Percentiles rank a stretch among this genome's conserved stretches.
phyloP scores from a whole-genome alignment of 495 filamentous ascomycete genomes.

The Geopyxis carbonaria region DNA sequence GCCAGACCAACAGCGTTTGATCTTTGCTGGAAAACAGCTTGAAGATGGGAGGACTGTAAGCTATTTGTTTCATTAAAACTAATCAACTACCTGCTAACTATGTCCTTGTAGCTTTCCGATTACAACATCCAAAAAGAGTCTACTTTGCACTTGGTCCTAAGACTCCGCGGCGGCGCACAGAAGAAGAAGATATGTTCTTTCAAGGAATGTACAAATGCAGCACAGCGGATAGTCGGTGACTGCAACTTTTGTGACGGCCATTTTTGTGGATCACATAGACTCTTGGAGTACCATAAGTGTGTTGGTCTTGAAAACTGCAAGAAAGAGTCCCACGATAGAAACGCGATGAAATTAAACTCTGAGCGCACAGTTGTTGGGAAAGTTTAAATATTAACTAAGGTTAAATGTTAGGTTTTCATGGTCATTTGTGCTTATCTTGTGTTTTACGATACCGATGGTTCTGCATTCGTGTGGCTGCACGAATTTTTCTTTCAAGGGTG shows the following conservation, averaged over 20 bases:
- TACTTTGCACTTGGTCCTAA: conserved; percentile 72
- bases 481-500: no score
- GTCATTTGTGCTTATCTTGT: no score
- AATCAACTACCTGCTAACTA: background rate
- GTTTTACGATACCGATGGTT: no score
- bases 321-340: conserved; percentile 82
- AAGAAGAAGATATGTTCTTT: conserved; percentile 76
- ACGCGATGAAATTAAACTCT: conserved; percentile 74
- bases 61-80: background rate
- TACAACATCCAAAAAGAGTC: conserved; percentile 94
- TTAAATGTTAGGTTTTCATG: no score
- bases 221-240: conserved; percentile 85
- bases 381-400: conserved; percentile 20
- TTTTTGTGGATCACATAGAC: conserved; percentile 83
- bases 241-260: conserved; percentile 87
- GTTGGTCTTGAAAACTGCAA: conserved; percentile 92
- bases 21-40: conserved; percentile 82
- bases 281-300: conserved; percentile 88
- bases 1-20: conserved; percentile 75
- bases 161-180: conserved; percentile 66
- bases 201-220: conserved; percentile 70
- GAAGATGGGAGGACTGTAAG: conserved; percentile 56
- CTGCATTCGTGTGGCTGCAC: no score
- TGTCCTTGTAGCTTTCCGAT: conserved; percentile 46
- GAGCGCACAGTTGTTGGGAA: conserved; percentile 49